These are phyloP conservation scores for Gilbertella persicaria DNA, from an alignment of 371 early-diverging fungal genomes.

Conservation along the genomic window DNA sequence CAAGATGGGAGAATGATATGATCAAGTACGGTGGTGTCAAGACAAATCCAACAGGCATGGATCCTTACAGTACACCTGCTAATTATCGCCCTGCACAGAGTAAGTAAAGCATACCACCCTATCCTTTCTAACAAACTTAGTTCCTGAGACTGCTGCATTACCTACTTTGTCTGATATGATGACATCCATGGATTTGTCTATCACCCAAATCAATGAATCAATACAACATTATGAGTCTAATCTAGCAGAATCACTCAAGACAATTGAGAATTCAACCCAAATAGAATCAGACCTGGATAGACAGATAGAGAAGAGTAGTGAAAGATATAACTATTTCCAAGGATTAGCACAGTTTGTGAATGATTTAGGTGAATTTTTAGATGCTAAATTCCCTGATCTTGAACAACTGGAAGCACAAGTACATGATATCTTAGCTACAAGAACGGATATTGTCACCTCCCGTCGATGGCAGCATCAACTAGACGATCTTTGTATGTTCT, in stretches of 20 bases:
- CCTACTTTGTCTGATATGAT: constrained; percentile 54
- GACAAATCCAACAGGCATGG: constrained; percentile 20
- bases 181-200: constrained; percentile 33
- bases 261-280: constrained; percentile 36
- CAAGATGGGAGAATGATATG: constrained; percentile 69
- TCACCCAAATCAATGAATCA: constrained; percentile 34
- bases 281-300: constrained; percentile 40
- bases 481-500: constrained; percentile 55
- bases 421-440: constrained; percentile 43
- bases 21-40: constrained; percentile 63
- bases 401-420: constrained; percentile 63
- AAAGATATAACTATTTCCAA: constrained; percentile 70
- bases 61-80: constrained; percentile 26
- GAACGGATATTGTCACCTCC: constrained; percentile 38
- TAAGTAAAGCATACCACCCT: constrained; percentile 10
- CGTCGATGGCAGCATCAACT: constrained; percentile 45
- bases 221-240: constrained; percentile 50
- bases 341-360: constrained; percentile 60
- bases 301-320: constrained; percentile 50
- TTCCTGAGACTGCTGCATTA: constrained; percentile 54
- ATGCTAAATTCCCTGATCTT: constrained; percentile 67
- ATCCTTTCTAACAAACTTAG: constrained; percentile 31
- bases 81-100: constrained; percentile 43
- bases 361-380: constrained; percentile 70
- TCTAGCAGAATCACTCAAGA: constrained; percentile 46